A percentile compares a stretch with the other conserved stretches of the same genome.
phyloP scores from a whole-genome alignment of 2,329 filamentous ascomycete species.

The Graphiopsis chlorocephala region DNA sequence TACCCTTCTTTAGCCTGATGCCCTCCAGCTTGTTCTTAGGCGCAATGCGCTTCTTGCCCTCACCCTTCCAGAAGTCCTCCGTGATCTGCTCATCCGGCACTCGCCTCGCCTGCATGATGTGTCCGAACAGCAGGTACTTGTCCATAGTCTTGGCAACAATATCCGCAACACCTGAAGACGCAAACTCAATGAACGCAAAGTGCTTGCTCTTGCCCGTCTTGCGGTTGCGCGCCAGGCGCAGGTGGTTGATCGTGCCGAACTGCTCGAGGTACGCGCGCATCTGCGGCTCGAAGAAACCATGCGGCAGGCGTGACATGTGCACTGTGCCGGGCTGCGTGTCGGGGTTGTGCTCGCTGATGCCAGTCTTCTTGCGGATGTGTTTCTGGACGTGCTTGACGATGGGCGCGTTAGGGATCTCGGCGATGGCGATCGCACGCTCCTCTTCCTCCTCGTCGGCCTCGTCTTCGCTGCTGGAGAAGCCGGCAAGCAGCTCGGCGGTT shows the following conservation, averaged over 20 bases:
- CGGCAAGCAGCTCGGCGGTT: constrained; percentile 50
- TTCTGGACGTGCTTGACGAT: constrained; percentile 35
- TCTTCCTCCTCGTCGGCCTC: constrained; percentile 51
- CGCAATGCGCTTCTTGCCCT: constrained; percentile 79
- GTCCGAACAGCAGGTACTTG: constrained; percentile 92
- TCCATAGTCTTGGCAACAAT: constrained; percentile 96
- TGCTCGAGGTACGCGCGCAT: constrained; percentile 92
- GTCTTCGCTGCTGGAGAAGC: constrained; percentile 49
- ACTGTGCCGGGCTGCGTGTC: constrained; percentile 69
- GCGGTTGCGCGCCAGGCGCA: constrained; percentile 87
- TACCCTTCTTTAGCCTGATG: constrained; percentile 68
- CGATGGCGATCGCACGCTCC: constrained; percentile 83
- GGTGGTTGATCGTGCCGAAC: constrained; percentile 75
- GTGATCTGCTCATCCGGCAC: constrained; percentile 76
- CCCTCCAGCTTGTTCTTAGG: constrained; percentile 87
- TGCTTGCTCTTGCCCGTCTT: constrained; percentile 89
- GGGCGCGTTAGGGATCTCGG: constrained; percentile 65
- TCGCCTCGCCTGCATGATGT: constrained; percentile 83
- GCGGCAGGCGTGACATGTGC: constrained; percentile 86
- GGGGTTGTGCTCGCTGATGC: constrained; percentile 40
- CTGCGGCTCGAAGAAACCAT: constrained; percentile 96
- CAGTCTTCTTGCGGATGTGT: constrained; percentile 46
- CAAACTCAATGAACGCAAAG: constrained; percentile 92
- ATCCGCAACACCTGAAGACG: constrained; percentile 71
- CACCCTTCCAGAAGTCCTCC: constrained; percentile 80